Evolutionary conservation across 2,329 filamentous ascomycete genomes (phyloP).

Genomic region (Lecanoromycetidae sp.): DNA sequence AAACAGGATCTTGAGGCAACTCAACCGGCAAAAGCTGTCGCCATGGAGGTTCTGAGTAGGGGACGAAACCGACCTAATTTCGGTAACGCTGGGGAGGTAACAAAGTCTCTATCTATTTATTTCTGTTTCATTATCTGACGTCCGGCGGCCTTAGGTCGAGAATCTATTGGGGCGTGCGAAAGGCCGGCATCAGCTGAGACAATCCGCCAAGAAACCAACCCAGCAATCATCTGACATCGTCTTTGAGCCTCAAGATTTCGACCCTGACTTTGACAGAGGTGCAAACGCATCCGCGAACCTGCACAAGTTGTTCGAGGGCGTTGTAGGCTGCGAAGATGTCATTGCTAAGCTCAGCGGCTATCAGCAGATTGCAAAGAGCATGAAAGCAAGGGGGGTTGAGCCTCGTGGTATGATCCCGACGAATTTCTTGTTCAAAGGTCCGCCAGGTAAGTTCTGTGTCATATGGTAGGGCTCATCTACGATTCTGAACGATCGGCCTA

Average conservation of each 20-base stretch:
- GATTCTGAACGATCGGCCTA: too few species aligned
- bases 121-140: too few species aligned
- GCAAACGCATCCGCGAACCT: slow-evolving; percentile 39
- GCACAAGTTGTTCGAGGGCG: slow-evolving; percentile 43
- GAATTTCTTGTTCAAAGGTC: slow-evolving; percentile 56
- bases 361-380: slow-evolving; percentile 39
- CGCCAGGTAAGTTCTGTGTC: slow-evolving; percentile 39
- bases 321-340: slow-evolving; percentile 46
- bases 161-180: slow-evolving; percentile 52
- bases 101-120: too few species aligned
- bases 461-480: background rate
- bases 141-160: slow-evolving; percentile 47
- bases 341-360: slow-evolving; percentile 44
- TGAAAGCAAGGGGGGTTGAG: slow-evolving; percentile 43
- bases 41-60: slow-evolving; percentile 48
- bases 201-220: slow-evolving; percentile 20
- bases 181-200: slow-evolving; percentile 35
- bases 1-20: slow-evolving; percentile 43
- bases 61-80: slow-evolving; percentile 54
- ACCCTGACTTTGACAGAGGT: slow-evolving; percentile 46
- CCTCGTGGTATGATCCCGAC: slow-evolving; percentile 49
- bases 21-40: slow-evolving; percentile 40
- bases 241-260: slow-evolving; percentile 43
- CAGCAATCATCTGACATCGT: slow-evolving; percentile 27
- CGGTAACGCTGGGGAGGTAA: slow-evolving; percentile 60